Base-by-base conservation (phyloP, 2,329 filamentous ascomycete genomes). In the Dactylellina sp. region DNA sequence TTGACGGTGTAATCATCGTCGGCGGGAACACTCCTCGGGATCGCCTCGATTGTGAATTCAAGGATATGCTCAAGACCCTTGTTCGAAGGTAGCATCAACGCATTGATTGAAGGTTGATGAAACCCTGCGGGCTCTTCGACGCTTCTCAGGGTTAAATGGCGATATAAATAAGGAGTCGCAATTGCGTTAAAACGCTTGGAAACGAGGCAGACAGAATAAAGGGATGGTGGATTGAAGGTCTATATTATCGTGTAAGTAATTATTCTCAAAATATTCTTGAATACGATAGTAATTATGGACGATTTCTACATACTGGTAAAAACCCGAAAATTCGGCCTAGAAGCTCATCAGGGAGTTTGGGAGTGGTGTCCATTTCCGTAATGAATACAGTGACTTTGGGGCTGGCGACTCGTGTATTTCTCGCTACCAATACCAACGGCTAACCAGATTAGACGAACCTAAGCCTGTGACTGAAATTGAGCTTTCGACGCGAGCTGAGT, bases 1-100 rank as follows among this genome's bases (percentile, higher is more conserved):
- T 40, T 56, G 12, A 56, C 24, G 7, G 37, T 44, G 14, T 56
- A 56, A 24, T 42, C 37, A 2, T 20, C 52, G 28, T 42, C 52
- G 7, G 9, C 28, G 18, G 6, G n/a, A 11, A 37, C 11, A 37
- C 11, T n/a, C 14, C 49, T 12, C 28, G 49, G 49, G 2, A 37
- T 37, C 4, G 35, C 25, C 12, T 56, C 35, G 20, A 42, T 28
- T 2, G 35, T 56, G 12, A 42, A 14, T 16, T 42, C 28, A 11
- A 12, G 24, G 14, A 56, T n/a, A n/a, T 14, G 20, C 14, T 25
- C 25, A 7, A 56, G 6, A 3, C 50, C 22, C 6, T 7, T 7
- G 14, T 55, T 37, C 1, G 14, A 20, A 22, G 50, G 28, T 6
- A 25, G 16, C 16, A n/a, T 24, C 1, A 56, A 32, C 1, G 16